Percentiles rank a stretch among this genome's conserved stretches.
phyloP scores from a whole-genome alignment of 495 filamentous ascomycete species.

The Elasticomyces elasticus region DNA sequence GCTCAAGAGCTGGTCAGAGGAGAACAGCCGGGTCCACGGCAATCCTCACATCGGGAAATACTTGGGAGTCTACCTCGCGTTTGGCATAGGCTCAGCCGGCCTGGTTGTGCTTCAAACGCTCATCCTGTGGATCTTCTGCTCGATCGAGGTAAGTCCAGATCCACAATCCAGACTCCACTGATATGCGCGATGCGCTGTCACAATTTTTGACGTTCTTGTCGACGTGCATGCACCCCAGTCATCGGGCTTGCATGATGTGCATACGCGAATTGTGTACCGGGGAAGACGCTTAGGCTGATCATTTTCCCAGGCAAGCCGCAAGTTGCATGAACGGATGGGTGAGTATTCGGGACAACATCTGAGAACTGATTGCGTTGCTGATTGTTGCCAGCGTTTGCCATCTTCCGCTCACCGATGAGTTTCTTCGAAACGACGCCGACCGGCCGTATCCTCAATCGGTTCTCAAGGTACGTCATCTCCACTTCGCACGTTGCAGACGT shows the following conservation, averaged over 20 bases:
- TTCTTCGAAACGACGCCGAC: conserved; percentile 99
- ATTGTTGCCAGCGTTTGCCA: conserved; percentile 58
- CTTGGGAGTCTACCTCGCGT: conserved; percentile 86
- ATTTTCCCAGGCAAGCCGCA: conserved; percentile 62
- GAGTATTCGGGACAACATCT: no score
- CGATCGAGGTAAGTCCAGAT: conserved; percentile 72
- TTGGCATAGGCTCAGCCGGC: conserved; percentile 79
- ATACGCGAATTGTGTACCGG: conserved; percentile 2
- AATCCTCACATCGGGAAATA: conserved; percentile 79
- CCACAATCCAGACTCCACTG: background rate
- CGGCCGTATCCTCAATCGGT: conserved; percentile 90
- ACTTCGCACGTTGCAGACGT: conserved; percentile 6
- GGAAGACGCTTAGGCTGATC: conserved; percentile 7
- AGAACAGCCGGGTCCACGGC: conserved; percentile 52
- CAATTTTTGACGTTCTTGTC: background rate
- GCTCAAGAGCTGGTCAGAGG: conserved; percentile 87
- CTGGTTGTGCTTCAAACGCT: conserved; percentile 87
- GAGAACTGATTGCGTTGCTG: background rate
- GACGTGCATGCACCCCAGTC: conserved; percentile 9
- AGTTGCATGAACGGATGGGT: conserved; percentile 89
- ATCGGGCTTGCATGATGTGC: background rate
- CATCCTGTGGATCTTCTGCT: conserved; percentile 98
- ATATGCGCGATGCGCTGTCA: background rate
- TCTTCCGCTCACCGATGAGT: conserved; percentile 96
- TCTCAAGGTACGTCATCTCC: conserved; percentile 62